phyloP scores from a whole-genome alignment of 768 basidiomycete species.

The Termitomyces sp. region DNA sequence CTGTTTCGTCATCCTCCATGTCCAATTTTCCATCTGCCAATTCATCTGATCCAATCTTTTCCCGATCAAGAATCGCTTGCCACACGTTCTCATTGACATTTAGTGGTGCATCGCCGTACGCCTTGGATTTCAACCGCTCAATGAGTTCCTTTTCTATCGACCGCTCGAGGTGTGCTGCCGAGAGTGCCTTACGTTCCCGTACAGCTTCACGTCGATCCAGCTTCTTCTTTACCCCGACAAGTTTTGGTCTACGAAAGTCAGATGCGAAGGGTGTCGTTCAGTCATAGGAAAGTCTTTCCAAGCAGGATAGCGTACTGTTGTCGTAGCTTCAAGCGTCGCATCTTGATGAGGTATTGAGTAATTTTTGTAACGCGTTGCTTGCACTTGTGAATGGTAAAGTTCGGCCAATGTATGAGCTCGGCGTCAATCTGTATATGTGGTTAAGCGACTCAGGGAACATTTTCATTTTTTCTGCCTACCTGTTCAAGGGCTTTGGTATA shows the following conservation, averaged over 20 bases:
- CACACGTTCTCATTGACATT: constrained; percentile 98
- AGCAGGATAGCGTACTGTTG: constrained; percentile 59
- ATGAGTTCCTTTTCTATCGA: constrained; percentile 96
- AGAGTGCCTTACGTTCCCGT: constrained; percentile 92
- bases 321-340: constrained; percentile 83
- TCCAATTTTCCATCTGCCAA: constrained; percentile 46
- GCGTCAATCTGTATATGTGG: constrained; percentile 74
- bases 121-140: constrained; percentile 92
- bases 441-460: neutral
- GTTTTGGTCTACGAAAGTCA: constrained; percentile 63
- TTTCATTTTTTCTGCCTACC: constrained; percentile 40
- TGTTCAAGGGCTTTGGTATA: constrained; percentile 95
- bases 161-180: constrained; percentile 91
- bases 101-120: constrained; percentile 94
- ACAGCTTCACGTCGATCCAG: constrained; percentile 88
- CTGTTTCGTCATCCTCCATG: constrained; percentile 51
- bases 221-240: constrained; percentile 96
- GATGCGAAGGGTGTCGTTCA: neutral
- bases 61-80: constrained; percentile 85
- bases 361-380: constrained; percentile 99
- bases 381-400: constrained; percentile 96
- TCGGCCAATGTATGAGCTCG: constrained; percentile 97
- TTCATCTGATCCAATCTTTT: constrained; percentile 50
- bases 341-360: constrained; percentile 98
- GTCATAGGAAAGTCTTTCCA: neutral